A percentile compares a stretch with the other conserved stretches of the same genome.
Conservation (phyloP, 176 grass and related monocot genomes). For the Cocos nucifera region DNA sequence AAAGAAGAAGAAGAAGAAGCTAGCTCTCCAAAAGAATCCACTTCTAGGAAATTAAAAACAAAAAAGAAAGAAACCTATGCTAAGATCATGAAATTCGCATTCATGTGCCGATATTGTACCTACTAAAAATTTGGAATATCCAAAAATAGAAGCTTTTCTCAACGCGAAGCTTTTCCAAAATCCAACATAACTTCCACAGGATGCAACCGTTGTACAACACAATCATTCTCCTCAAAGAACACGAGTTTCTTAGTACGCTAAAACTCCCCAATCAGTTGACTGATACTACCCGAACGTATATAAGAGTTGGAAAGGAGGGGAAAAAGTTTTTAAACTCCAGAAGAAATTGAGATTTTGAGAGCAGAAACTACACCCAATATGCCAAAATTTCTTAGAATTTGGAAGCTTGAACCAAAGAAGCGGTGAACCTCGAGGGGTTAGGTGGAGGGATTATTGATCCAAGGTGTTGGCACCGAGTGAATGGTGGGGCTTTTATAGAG, state of each 20-base stretch:
- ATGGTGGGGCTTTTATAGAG: not conserved
- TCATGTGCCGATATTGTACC: slow-evolving; percentile 15
- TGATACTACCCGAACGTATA: too few relatives aligned
- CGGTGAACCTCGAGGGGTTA: not conserved
- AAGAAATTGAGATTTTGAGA: too few relatives aligned
- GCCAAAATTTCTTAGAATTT: too few relatives aligned
- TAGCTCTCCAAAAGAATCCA: not conserved
- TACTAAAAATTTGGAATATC: slow-evolving; percentile 76
- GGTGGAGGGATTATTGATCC: not conserved
- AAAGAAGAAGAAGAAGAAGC: slow-evolving; percentile 8
- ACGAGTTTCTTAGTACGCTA: too few relatives aligned
- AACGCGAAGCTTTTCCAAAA: slow-evolving; percentile 24
- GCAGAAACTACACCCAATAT: too few relatives aligned
- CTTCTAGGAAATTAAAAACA: not conserved
- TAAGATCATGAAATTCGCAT: not conserved
- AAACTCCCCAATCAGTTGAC: too few relatives aligned
- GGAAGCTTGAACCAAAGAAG: too few relatives aligned
- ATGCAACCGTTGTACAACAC: slow-evolving; percentile 16
- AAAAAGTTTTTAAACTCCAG: too few relatives aligned
- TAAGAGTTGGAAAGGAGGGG: too few relatives aligned
- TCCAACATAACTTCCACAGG: slow-evolving; percentile 19
- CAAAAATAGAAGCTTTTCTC: slow-evolving; percentile 82
- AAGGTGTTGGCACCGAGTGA: too few relatives aligned
- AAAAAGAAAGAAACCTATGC: not conserved
- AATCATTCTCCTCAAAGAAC: slow-evolving; percentile 53